Base-by-base conservation (phyloP, 129 eudicot genomes). In the Sambucus nigra region DNA sequence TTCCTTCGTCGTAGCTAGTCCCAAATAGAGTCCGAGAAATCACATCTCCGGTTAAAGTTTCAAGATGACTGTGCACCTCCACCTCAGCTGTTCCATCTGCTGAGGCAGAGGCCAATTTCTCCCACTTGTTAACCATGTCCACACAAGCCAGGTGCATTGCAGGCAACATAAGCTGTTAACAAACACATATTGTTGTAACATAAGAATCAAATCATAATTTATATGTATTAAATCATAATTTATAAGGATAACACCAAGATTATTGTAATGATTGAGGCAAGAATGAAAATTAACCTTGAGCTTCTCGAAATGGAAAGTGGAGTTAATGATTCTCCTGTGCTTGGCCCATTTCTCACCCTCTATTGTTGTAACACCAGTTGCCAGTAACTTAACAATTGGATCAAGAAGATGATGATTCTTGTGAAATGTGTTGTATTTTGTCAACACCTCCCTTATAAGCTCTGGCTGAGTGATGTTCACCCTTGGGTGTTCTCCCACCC, bases 311-410 rank as follows among this genome's bases (percentile, higher is more conserved):
- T 78, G 73, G 29, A 75, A 82, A 47, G 93, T 74, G 1, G 93
- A 80, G 60, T 57, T 68, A 49, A 77, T 63, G 25, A 77, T 65
- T 38, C 62, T 78, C 13, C 83, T 57, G 51, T 78, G 93, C 47
- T 78, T 78, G 29, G 59, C 38, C 93, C 93, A 82, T 71, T 68
- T 71, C 28, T 78, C 71, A 32, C 75, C 83, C 66, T 78, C 80
- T 13, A 61, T 7, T 32, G 55, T 26, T 55, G 63, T 4, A 26
- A 83, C 75, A 8, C 93, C 87, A 9, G 75, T 61, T 8, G 63
- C 5, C 1, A 83, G 4, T 21, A 65, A 57, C 45, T 75, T 66
- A 20, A 65, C 74, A 17, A 83, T 32, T 5, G 76, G 76, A 25
- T 74, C 69, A 1, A 73, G 5, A 3, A 3, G 5, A 31, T 31